Evolutionary conservation across 345 rosid species (phyloP), one percentile per base, ranked within the genome.

Genomic region (Salix udensis): DNA sequence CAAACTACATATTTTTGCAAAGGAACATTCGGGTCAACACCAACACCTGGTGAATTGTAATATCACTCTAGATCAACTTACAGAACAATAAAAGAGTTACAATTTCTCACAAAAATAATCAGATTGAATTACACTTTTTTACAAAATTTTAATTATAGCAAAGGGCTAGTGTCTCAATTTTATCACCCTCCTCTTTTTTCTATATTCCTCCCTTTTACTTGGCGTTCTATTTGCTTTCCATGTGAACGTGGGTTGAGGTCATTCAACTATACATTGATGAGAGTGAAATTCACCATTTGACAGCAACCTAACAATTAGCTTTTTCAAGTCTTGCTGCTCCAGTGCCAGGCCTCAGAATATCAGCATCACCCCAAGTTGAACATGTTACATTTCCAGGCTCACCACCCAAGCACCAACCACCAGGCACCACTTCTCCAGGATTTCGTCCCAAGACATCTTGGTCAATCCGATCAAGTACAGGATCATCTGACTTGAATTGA

Each of bases 341-440:
- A 13, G 93, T 82, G 67, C 98, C 92, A 6, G 98, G 97, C 44
- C 97, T 86, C 72, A 94, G 75, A 74, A 96, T 80, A 82, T 90
- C 89, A 11, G 97, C 92, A 84, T 94, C 90, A 13, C 98, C 98
- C 99, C 98, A 93, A 23, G 87, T 84, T 28, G 88, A 87, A 78
- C 97, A 94, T 0, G 87, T 77, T 70, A 81, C 84, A 28, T 88
- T 88, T 31, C 77, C 78, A 42, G 87, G 78, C 28, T 88, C 89
- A 60, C 91, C 98, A 65, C 90, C 98, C 72, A 96, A 78, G 87
- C 99, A 93, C 99, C 99, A 96, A 55, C 99, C 97, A 67, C 99
- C 99, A 30, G 92, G 91, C 39, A 89, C 91, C 69, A 87, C 87
- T 84, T 81, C 74, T 68, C 85, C 90, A 2, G 84, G 80, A 48